phyloP scores from a whole-genome alignment of 441 rosid genomes.

The Jatropha multifida region DNA sequence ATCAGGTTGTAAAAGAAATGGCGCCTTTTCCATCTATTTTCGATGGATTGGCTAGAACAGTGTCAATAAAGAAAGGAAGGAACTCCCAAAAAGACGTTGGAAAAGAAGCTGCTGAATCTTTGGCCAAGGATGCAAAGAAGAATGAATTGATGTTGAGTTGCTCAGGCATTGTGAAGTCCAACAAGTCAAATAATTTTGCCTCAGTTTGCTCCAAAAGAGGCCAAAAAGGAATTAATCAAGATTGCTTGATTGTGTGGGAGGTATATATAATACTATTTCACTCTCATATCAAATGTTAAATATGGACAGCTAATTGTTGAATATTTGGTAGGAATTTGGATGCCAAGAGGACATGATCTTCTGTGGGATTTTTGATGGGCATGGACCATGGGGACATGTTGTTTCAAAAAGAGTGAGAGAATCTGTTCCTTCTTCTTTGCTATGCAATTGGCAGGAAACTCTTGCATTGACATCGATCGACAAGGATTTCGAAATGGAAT shows the following conservation, averaged over 20 bases:
- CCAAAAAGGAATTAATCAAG: constrained; percentile 82
- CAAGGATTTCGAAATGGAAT: constrained; percentile 30
- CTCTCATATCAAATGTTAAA: too few relatives aligned
- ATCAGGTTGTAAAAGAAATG: constrained; percentile 21
- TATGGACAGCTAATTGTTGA: background rate
- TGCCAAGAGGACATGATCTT: constrained; percentile 84
- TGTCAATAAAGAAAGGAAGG: constrained; percentile 57
- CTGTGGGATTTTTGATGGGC: constrained; percentile 92
- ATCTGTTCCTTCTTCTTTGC: constrained; percentile 58
- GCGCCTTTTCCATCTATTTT: constrained; percentile 52
- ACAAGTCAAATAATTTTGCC: constrained; percentile 46
- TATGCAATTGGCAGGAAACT: constrained; percentile 78
- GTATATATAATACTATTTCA: constrained; percentile 30
- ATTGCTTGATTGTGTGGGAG: constrained; percentile 82
- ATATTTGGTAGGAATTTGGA: constrained; percentile 65
- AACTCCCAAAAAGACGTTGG: constrained; percentile 39
- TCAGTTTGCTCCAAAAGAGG: constrained; percentile 79
- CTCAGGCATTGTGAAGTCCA: constrained; percentile 53
- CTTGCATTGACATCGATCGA: constrained; percentile 43
- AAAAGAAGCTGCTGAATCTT: constrained; percentile 57
- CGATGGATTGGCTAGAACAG: constrained; percentile 57
- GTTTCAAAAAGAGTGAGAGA: constrained; percentile 62
- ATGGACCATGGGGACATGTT: constrained; percentile 92
- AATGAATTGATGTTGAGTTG: constrained; percentile 58
- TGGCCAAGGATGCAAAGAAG: constrained; percentile 70